Base-by-base conservation (phyloP, 2,329 filamentous ascomycete species). In the Pseudopyricularia javanii region DNA sequence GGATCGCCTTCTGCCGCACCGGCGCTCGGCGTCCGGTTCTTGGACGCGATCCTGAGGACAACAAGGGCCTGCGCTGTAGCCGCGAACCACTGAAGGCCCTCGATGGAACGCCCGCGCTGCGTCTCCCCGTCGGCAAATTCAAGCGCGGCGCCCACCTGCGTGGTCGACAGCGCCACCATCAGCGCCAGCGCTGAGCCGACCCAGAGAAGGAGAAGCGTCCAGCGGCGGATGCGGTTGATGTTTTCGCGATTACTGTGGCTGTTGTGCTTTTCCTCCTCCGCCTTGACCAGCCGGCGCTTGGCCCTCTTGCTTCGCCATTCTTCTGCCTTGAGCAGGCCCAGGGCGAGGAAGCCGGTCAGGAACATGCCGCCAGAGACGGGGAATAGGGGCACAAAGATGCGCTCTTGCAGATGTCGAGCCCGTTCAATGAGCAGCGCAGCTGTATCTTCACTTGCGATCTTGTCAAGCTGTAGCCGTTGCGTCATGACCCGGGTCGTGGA, bases 1-100 rank as follows among this genome's bases (percentile, higher is more conserved):
- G 28, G 28, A 9, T 74, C 28, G 67, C 72, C 53, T 64, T 75
- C 1, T 68, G 70, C 12, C 28, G 28, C 5, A 30, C 5, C 5
- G 9, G 28, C 28, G 28, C 28, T 30, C 28, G 28, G 28, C 28
- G 28, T 30, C 22, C 49, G 17, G 50, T 47, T 28, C 2, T 17
- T 4, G 40, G 33, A 34, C 6, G 50, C 37, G 9, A 52, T 35
- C 26, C 40, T 17, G 12, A 47, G 17, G 11, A 45, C 50, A 22
- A 52, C 45, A 4, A 52, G 8, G 34, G 14, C 7, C 40, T 47
- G n/a, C 11, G 47, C 15, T 28, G 32, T 22, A 14, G 40, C 37
- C 2, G 40, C 26, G n/a, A 33, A 24, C 50, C 50, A 52, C 28
- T 47, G 50, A 37, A 52, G 50, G n/a, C 37, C 50, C 40, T 52